Evolutionary conservation across 306 rosid species (phyloP), one percentile per base, ranked within the genome.

Genomic region (Prunus salicina): DNA sequence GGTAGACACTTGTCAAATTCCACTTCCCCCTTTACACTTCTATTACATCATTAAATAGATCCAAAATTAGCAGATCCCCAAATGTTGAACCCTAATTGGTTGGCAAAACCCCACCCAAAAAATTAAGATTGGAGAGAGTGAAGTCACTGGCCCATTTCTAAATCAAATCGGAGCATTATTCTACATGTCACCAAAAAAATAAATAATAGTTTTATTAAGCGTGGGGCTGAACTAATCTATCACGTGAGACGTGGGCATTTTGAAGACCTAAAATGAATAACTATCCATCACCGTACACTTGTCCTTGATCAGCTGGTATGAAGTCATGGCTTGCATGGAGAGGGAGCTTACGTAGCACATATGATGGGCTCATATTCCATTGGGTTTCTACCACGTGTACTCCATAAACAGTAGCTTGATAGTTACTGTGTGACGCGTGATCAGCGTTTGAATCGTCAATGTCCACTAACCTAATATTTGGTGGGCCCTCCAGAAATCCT

Each of bases 291-390:
- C 85, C 88, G 84, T 75, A 77, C 86, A 87, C 91, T 89, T 87
- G 93, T 83, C 63, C 0, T 5, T 32, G 5, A 25, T 51, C 13
- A 1, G 56, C 32, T 22, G 7, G 67, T 30, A 41, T 83, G 81
- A 82, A 50, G 77, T 84, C 85, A 84, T 65, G 58, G 56, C 18
- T 74, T 85, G 87, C 87, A 80, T 86, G 90, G 85, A 74, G 85
- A 74, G 69, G 69, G 66, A 85, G 68, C 74, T 41, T 18, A 67
- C 80, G 81, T 77, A 63, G 76, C 75, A 45, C 30, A 63, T 49
- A n/a, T 1, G 43, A 34, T 25, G 60, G 77, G 76, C 43, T 56
- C 69, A 12, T 18, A 1, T 25, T 38, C 32, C 43, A 30, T 22
- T 51, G 0, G 18, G 3, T 19, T 22, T 1, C 6, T 11, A 83